Evolutionary conservation across 2,329 filamentous ascomycete species (phyloP), one percentile per base, ranked within the genome.

Genomic region (Alternaria ethzedia): DNA sequence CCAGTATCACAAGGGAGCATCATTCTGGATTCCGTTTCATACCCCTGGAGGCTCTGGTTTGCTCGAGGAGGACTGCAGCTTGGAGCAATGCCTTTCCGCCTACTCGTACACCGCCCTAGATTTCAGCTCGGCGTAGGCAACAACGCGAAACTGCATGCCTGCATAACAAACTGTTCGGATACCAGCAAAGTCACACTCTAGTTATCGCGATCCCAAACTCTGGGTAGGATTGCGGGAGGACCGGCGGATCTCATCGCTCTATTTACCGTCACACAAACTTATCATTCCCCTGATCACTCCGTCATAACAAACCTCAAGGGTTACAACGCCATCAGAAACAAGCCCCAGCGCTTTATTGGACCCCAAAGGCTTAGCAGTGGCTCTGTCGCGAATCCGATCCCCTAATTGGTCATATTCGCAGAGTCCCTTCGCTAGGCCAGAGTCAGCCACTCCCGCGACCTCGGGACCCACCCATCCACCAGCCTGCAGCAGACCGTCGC

Each of bases 361-460:
- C 49, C 51, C 55, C 55, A 51, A 63, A 65, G 67, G 70, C 69
- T 64, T 57, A 70, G 70, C 63, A 57, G 52, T 58, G 56, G 60
- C 61, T 58, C 59, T 25, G 46, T 43, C 44, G 50, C 44, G 32
- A 41, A 45, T 32, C 4, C 5, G 17, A 4, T 26, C 61, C 26
- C 50, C 54, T 57, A 26, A 55, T 57, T 63, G 32, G 60, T 54
- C 44, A 17, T 30, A 21, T 36, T n/a, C 30, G 55, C 55, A 54
- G 49, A 45, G 43, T 54, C 26, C 46, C 17, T 36, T 36, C 30
- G 44, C 56, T 67, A 49, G 47, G 49, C 44, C 43, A 45, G 51
- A 36, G 54, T 61, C 71, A 76, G 76, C 75, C 76, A 76, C 72
- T 69, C 60, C 75, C 76, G 75, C 68, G 52, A 28, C 69, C 60